Evolutionary conservation across 352 stramenopile species (phyloP), one percentile per base, ranked within the genome.

Genomic region (Phytophthora idaei): DNA sequence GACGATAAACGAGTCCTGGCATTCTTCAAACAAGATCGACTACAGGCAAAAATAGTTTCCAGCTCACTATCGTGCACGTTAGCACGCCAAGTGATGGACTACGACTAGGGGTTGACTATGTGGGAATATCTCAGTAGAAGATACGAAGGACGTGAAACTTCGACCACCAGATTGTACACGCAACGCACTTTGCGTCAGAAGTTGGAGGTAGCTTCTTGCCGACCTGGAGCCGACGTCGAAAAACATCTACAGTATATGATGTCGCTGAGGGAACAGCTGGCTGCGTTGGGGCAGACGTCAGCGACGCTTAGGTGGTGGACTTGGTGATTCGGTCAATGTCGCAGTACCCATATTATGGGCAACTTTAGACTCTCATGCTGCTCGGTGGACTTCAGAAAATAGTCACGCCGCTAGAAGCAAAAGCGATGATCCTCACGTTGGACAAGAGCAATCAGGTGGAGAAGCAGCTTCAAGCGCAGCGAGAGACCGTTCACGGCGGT

Each of bases 261-360:
- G 44, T 4, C 2, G 1, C 56, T 63, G 1, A 31, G 56, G 0
- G 45, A 56, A 46, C 45, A 63, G 11, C 15, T 63, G 5, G 34
- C 29, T 29, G 44, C 17, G 0, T 8, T 62, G 5, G 12, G 41
- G 55, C 42, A 1, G 44, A 53, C 14, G 5, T 62, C 2, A 14
- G 44, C 3, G 55, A 54, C 29, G 4, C 14, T 0, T 55, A 42
- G 55, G 48, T 62, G 42, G 31, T 62, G 2, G 45, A 62, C 17
- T 39, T 55, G 1, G 54, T 54, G 55, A n/a, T 47, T 10, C 14
- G 42, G 25, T 62, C 44, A 4, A 37, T 62, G 9, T 46, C 55
- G 0, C 55, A 54, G 37, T 36, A 36, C 31, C 31, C 8, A 21
- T 21, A 21, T 21, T 21, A 21, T 21, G 21, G 21, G 21, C 31